Evolutionary conservation across 768 basidiomycete species (phyloP), one percentile per base, ranked within the genome.

Genomic region (Lepiota venenata): DNA sequence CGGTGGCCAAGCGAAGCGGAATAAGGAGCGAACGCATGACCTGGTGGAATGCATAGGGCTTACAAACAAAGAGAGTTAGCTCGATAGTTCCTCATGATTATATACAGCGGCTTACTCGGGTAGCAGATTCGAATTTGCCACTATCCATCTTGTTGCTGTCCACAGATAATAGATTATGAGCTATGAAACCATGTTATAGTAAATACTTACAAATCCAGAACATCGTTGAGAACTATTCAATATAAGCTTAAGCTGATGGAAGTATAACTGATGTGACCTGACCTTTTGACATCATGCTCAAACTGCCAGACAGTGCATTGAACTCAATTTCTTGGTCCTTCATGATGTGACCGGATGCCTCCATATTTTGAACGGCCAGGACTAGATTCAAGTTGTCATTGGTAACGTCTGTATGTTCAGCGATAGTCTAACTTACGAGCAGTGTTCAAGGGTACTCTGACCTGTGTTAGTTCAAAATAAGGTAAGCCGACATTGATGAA

Each of bases 291-390:
- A 94, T 94, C 87, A 91, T 91, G 53, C 82, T 85, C 47, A 94
- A 69, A 62, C 86, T 88, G 1, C 88, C 88, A 61, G 84, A 83
- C 15, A 94, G 76, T 5, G 91, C 94, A 62, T 84, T 85, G 64
- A 94, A 93, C 73, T 97, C 93, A 53, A 95, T 84, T 57, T 88
- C 85, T 63, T 93, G 87, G 36, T 86, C 82, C 59, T 81, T 84
- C 2, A 80, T 77, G 42, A 96, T 80, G 1, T 81, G 79, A 7
- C 87, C 83, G 1, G 83, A 83, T 1, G 90, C 91, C 57, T 89
- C 86, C 80, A 96, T 85, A 63, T 98, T 96, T 71, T 97, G 94
- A 15, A 95, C 88, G 1, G 94, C 92, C 46, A 96, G 74, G 12
- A 94, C 75, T 77, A 44, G 41, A 14, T 39, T 48, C 25, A 21